Percentiles rank a stretch among this genome's conserved stretches.
These are phyloP conservation scores for Naegleria lovaniensis DNA, from an alignment of 208 protist species.

Conservation along the genomic window DNA sequence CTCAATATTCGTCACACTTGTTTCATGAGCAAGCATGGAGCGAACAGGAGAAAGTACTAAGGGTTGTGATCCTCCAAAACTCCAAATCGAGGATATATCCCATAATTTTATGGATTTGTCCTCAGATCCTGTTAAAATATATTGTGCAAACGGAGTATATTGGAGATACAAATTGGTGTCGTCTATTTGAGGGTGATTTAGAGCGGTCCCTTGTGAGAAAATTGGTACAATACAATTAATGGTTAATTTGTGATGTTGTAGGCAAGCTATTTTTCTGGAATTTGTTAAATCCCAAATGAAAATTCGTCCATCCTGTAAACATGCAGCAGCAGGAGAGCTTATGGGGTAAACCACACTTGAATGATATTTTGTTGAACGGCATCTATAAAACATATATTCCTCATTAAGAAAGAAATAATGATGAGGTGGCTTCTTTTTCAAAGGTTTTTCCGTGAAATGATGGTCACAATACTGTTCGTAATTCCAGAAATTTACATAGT, in stretches of 20 bases:
- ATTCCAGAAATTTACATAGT: background rate
- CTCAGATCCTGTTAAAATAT: background rate
- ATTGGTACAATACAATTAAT: background rate
- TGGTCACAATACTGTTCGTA: background rate
- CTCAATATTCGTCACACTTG: background rate
- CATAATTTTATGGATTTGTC: background rate
- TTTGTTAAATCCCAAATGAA: background rate
- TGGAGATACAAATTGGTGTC: background rate
- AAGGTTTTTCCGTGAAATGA: background rate
- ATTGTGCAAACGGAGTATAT: background rate
- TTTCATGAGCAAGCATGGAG: background rate
- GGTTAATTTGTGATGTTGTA: background rate
- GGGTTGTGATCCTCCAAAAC: background rate
- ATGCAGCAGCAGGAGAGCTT: background rate
- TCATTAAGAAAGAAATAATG: background rate
- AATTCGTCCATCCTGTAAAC: background rate
- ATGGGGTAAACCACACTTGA: background rate
- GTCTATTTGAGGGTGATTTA: background rate
- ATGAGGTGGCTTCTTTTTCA: background rate
- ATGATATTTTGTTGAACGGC: background rate
- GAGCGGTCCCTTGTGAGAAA: background rate
- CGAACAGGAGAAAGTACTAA: background rate
- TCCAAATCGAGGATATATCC: background rate
- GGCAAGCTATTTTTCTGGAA: background rate
- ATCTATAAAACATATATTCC: constrained; percentile 1